Evolutionary conservation across 768 basidiomycete species (phyloP).

Genomic region (Asterophora lycoperdoides): DNA sequence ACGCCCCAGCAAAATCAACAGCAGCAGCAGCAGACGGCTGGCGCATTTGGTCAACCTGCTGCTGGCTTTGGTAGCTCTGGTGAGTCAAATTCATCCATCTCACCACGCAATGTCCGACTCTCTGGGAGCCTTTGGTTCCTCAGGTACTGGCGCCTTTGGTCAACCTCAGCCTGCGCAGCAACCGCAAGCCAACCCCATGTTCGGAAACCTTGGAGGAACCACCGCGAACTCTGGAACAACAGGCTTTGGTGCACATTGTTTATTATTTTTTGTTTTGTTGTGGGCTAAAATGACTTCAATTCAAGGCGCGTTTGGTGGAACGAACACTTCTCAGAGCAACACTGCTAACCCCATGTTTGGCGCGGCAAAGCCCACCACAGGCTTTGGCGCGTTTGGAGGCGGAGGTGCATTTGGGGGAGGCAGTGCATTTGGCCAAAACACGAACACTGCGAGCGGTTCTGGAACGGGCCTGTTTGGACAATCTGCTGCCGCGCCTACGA

Average conservation of each 20-base stretch:
- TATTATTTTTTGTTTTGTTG: slow-evolving; percentile 5
- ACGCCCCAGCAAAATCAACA: slow-evolving; percentile 65
- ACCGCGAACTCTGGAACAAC: slow-evolving; percentile 27
- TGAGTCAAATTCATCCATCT: slow-evolving; percentile 28
- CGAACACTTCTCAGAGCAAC: slow-evolving; percentile 34
- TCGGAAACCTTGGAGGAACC: slow-evolving; percentile 52
- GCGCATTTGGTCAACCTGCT: slow-evolving; percentile 66
- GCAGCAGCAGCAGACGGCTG: slow-evolving; percentile 47
- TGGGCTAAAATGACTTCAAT: slow-evolving; percentile 3
- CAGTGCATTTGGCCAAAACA: slow-evolving; percentile 43
- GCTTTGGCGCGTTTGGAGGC: slow-evolving; percentile 73
- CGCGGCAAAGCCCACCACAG: slow-evolving; percentile 62
- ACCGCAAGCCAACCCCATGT: slow-evolving; percentile 74
- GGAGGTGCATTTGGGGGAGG: slow-evolving; percentile 47
- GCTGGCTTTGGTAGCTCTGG: slow-evolving; percentile 55
- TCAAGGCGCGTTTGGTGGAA: slow-evolving; percentile 43
- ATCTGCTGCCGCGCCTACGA: slow-evolving; percentile 34
- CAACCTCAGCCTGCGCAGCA: slow-evolving; percentile 52
- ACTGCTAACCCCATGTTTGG: slow-evolving; percentile 52
- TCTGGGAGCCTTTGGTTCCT: slow-evolving; percentile 47
- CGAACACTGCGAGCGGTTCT: slow-evolving; percentile 27
- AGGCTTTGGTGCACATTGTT: slow-evolving; percentile 42
- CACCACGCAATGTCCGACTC: slow-evolving; percentile 18
- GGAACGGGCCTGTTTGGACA: slow-evolving; percentile 58
- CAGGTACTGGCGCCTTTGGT: slow-evolving; percentile 53